Evolutionary conservation across 1,284 basidiomycete genomes (phyloP).

Genomic region (Tetrapyrgos nigripes): DNA sequence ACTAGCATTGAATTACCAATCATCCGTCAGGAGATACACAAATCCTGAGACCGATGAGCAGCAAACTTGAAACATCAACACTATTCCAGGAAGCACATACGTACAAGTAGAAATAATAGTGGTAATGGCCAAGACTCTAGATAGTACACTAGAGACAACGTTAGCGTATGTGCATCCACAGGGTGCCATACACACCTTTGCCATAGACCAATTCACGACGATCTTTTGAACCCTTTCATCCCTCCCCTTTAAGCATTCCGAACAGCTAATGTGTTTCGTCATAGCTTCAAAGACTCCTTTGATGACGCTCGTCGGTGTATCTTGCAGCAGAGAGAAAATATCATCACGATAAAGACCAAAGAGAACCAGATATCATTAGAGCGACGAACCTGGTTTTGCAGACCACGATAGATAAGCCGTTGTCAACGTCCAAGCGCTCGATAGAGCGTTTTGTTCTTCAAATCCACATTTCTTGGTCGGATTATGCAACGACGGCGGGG

Average conservation of each 20-base stretch:
- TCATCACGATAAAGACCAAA: neutral
- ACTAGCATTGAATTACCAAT: too few species aligned
- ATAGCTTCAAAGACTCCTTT: neutral
- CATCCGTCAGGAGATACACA: too few species aligned
- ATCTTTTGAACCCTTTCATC: neutral
- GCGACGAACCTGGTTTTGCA: conserved; percentile 1
- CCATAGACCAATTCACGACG: neutral
- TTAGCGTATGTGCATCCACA: too few species aligned
- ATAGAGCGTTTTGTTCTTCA: neutral
- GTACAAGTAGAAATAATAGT: too few species aligned
- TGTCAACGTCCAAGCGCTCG: conserved; percentile 4
- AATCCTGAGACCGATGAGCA: too few species aligned
- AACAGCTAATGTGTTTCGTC: neutral
- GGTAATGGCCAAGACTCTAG: too few species aligned
- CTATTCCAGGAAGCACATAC: too few species aligned
- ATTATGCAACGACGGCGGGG: conserved; percentile 4
- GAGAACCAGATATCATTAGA: neutral
- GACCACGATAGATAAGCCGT: conserved; percentile 8
- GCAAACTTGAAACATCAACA: too few species aligned
- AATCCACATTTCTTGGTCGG: neutral
- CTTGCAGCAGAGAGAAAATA: neutral
- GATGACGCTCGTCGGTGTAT: neutral
- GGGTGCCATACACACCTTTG: neutral
- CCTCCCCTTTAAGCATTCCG: neutral
- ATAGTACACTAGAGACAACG: too few species aligned